Evolutionary conservation across 176 grass and related monocot species (phyloP).

Genomic region (Oryza meyeriana): DNA sequence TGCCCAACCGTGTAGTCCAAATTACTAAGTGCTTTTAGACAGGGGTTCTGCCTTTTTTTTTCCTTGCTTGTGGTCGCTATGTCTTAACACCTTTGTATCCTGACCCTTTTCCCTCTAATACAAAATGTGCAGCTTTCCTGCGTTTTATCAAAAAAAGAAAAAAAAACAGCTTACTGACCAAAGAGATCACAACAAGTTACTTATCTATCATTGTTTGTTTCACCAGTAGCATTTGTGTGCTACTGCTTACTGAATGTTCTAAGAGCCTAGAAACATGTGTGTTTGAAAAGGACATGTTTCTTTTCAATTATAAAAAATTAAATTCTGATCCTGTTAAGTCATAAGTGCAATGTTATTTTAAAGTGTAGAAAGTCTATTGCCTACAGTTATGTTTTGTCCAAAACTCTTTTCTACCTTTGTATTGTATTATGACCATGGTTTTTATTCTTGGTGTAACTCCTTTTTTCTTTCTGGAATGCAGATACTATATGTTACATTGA

Average conservation of each 20-base stretch:
- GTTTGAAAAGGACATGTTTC: background rate
- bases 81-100: no score
- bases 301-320: background rate
- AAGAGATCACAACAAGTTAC: background rate
- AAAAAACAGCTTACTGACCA: background rate
- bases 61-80: no score
- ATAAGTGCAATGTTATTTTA: background rate
- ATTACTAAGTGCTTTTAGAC: no score
- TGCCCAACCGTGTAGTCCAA: no score
- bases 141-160: no score
- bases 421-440: background rate
- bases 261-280: background rate
- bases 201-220: conserved; percentile 10
- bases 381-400: background rate
- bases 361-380: background rate
- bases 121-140: no score
- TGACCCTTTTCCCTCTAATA: no score
- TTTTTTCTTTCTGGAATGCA: conserved; percentile 37
- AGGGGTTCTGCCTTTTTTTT: no score
- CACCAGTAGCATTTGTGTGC: background rate
- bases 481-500: conserved; percentile 69
- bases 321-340: background rate
- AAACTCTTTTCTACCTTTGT: background rate
- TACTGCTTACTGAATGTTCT: background rate
- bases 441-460: background rate